phyloP scores from a whole-genome alignment of 352 stramenopile genomes.

The Globisporangium abappressorium region DNA sequence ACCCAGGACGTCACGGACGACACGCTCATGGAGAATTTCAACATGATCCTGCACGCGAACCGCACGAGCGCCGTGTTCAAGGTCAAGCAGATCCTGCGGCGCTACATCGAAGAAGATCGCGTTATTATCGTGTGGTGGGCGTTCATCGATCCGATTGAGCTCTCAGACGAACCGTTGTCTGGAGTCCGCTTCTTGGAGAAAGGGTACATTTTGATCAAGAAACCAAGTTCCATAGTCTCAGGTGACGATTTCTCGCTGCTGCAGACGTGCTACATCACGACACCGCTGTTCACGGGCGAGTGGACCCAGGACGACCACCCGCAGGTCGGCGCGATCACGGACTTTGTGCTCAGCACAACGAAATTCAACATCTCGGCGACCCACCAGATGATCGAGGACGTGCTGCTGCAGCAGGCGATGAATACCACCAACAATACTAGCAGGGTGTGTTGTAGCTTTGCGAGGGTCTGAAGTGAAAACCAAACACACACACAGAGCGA shows the following conservation, averaged over 20 bases:
- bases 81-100: conserved; percentile 48
- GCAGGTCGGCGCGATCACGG: conserved; percentile 28
- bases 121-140: conserved; percentile 55
- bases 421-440: conserved; percentile 1
- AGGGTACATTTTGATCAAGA: conserved; percentile 53
- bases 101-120: conserved; percentile 41
- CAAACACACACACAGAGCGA: no score
- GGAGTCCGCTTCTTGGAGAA: conserved; percentile 55
- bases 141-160: conserved; percentile 53
- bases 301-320: conserved; percentile 16
- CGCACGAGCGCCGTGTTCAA: conserved; percentile 44
- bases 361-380: conserved; percentile 18
- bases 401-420: conserved; percentile 29
- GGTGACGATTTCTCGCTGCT: conserved; percentile 33
- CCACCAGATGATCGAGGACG: conserved; percentile 45
- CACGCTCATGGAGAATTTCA: conserved; percentile 57
- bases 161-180: conserved; percentile 32
- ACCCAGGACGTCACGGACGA: conserved; percentile 25
- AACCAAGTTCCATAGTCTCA: conserved; percentile 26
- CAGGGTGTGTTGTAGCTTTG: no score
- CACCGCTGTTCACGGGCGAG: conserved; percentile 21
- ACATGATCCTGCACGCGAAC: conserved; percentile 48
- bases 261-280: conserved; percentile 61
- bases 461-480: no score
- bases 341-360: conserved; percentile 42